A percentile compares a stretch with the other conserved stretches of the same genome.
phyloP scores from a whole-genome alignment of 2,329 filamentous ascomycete species.

The Whalleya microplaca region DNA sequence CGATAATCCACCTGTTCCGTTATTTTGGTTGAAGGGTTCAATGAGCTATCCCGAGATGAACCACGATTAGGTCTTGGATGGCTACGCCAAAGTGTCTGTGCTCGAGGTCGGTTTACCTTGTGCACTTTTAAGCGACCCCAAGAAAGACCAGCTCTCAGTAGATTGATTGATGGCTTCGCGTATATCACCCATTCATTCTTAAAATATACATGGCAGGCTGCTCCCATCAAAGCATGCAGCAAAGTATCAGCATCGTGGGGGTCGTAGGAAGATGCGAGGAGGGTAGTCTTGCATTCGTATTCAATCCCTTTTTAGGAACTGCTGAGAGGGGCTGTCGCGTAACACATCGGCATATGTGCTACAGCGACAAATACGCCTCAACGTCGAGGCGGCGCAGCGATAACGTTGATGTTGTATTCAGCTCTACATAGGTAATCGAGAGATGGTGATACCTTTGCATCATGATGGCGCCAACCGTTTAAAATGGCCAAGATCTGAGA shows the following conservation, averaged over 20 bases:
- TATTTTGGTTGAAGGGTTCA: neutral
- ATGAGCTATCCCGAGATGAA: neutral
- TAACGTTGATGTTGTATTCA: neutral
- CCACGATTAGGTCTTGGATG: neutral
- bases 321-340: no score
- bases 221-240: no score
- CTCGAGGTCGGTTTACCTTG: neutral
- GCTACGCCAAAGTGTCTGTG: neutral
- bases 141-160: neutral
- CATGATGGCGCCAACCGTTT: neutral
- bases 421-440: neutral
- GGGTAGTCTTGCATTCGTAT: neutral
- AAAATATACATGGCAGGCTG: no score
- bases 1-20: neutral
- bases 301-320: neutral
- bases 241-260: neutral
- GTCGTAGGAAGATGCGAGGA: neutral
- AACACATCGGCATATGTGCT: neutral
- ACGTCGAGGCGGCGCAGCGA: neutral
- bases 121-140: neutral
- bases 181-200: no score
- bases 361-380: neutral
- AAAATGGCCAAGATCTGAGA: neutral
- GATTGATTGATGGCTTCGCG: no score
- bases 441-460: neutral